These are phyloP conservation scores for Blepharisma stoltei DNA, from an alignment of 73 alveolate genomes.

Conservation along the genomic window DNA sequence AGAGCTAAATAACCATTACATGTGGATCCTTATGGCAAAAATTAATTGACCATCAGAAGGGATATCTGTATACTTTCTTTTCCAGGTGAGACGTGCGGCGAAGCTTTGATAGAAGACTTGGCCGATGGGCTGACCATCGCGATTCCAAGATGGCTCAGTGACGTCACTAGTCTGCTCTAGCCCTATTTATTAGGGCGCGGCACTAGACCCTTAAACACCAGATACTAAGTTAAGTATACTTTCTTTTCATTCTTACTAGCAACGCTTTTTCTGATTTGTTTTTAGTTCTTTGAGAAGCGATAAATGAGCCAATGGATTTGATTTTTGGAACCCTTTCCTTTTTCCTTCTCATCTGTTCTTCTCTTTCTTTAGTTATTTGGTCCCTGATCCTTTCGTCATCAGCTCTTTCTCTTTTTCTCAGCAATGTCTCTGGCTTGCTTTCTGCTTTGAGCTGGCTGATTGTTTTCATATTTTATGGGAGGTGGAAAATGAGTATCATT, in stretches of 20 bases:
- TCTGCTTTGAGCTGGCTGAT: constrained; percentile 20
- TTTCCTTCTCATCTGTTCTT: background rate
- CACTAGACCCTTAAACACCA: too few species aligned
- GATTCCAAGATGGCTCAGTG: too few species aligned
- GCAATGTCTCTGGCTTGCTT: constrained; percentile 10
- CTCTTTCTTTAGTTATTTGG: constrained; percentile 22
- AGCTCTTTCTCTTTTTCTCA: constrained; percentile 15
- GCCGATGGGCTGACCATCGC: too few species aligned
- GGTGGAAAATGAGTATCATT: too few species aligned
- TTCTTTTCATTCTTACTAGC: background rate
- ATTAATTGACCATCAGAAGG: background rate
- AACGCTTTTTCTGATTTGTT: background rate
- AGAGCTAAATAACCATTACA: background rate
- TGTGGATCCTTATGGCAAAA: background rate
- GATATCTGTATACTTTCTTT: background rate
- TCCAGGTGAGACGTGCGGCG: too few species aligned
- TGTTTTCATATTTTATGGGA: background rate
- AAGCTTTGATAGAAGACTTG: too few species aligned
- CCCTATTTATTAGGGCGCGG: too few species aligned
- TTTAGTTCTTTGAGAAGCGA: constrained; percentile 7
- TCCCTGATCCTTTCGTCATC: constrained; percentile 7
- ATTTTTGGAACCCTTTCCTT: constrained; percentile 3
- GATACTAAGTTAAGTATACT: too few species aligned
- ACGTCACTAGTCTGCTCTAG: too few species aligned
- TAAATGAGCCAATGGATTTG: background rate